Base-by-base conservation (phyloP, 495 filamentous ascomycete genomes). In the Talaromyces wortmannii region DNA sequence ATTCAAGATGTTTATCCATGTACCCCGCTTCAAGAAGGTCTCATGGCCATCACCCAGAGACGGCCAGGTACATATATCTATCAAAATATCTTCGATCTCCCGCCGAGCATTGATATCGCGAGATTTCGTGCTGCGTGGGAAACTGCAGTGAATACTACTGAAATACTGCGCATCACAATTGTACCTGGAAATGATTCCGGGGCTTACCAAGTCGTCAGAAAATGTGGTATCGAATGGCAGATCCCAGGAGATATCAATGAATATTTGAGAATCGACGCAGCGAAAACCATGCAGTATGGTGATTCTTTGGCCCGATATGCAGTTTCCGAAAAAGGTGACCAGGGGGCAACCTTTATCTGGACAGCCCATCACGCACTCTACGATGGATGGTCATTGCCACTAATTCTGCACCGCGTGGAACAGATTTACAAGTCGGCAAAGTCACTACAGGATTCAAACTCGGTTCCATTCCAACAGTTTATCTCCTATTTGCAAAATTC, bases 1-100 rank as follows among this genome's bases (percentile, higher is more conserved):
- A 69, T 87, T 13, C 74, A 81, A 45, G 83, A 86, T 59, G 63
- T 83, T 0, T 84, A 81, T 55, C 80, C 82, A 6, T 83, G 80
- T 63, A 84, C 80, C 0, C 75, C 83, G 3, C 56, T 86, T 7
- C 83, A 86, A 61, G 82, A 81, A 59, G 82, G 77, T 0, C 63
- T 86, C n/a, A 73, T 84, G 64, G 75, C 75, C 0, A 58, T 81
- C 5, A 76, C 80, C 0, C 57, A 55, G 29, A 66, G 66, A 36
- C 46, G 57, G 0, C 45, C 58, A 5, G 67, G 65, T 10, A 44
- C 61, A 0, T 78, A 77, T 40, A 59, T 72, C 0, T 57, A 62
- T 11, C 66, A 63, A 45, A 51, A 56, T 15, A 53, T 67, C 0
- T 71, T 61, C 52, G 16, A 48, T 3, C 49, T 80, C 6, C 59